phyloP scores from a whole-genome alignment of 768 basidiomycete species.

The Calvatia gigantea region DNA sequence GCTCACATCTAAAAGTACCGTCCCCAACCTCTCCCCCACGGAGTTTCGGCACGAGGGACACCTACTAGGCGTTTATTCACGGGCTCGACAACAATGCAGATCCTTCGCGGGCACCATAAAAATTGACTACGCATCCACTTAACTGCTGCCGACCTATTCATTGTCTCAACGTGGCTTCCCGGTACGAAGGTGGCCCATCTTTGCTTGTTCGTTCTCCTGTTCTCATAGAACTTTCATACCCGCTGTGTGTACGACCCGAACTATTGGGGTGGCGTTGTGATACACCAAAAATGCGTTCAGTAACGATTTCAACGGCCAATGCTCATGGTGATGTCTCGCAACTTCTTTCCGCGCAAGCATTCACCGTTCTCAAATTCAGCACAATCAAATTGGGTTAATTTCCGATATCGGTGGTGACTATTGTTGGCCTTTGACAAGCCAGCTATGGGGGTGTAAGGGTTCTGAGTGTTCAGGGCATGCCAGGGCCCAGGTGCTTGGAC shows the following conservation, averaged over 20 bases:
- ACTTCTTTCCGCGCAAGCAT: background rate
- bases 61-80: background rate
- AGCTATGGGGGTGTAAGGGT: background rate
- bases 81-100: background rate
- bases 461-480: background rate
- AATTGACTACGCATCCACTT: background rate
- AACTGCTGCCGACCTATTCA: background rate
- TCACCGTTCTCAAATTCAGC: background rate
- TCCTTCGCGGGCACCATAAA: constrained; percentile 1
- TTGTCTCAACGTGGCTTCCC: constrained; percentile 3
- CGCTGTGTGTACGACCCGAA: background rate
- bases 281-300: background rate
- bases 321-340: background rate
- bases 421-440: background rate
- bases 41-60: background rate
- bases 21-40: background rate
- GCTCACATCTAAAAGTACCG: background rate
- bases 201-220: background rate
- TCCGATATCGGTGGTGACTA: constrained; percentile 11
- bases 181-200: background rate
- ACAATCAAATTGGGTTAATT: background rate
- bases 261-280: background rate
- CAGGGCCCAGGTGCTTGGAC: background rate
- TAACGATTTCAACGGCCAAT: background rate
- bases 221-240: background rate